Evolutionary conservation across 2,329 filamentous ascomycete genomes (phyloP).

Genomic region (Talaromyces sp.): DNA sequence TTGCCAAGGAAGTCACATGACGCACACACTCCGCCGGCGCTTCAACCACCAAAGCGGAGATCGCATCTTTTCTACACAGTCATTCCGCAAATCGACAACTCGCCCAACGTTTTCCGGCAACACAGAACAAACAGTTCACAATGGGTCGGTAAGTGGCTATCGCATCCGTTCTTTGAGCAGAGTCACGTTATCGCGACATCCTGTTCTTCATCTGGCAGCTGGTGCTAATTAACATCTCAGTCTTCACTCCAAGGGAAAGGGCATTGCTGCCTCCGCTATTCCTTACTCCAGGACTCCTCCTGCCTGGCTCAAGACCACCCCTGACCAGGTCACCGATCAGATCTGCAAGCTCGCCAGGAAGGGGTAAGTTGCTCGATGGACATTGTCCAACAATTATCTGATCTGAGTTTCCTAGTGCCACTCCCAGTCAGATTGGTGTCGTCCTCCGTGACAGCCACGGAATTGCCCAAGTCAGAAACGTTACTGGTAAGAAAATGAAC

Average conservation of each 20-base stretch:
- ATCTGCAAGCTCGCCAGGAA: conserved; percentile 36
- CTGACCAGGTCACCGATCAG: conserved; percentile 97
- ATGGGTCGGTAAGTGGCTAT: conserved; percentile 16
- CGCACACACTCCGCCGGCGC: conserved; percentile 8
- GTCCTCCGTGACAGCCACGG: conserved; percentile 97
- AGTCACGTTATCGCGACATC: background rate
- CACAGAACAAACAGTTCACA: conserved; percentile 14
- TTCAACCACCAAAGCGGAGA: conserved; percentile 3
- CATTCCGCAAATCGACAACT: conserved; percentile 13
- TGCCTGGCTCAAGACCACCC: conserved; percentile 97
- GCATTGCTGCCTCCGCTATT: conserved; percentile 91
- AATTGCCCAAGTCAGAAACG: conserved; percentile 94
- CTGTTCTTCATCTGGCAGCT: conserved; percentile 42
- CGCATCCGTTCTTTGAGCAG: background rate
- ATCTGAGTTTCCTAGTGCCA: conserved; percentile 54
- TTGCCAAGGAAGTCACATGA: conserved; percentile 13
- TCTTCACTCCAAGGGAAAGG: conserved; percentile 99
- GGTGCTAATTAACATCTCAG: conserved; percentile 29
- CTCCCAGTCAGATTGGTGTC: conserved; percentile 98
- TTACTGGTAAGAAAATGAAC: conserved; percentile 68
- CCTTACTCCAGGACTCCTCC: conserved; percentile 93
- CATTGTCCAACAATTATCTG: background rate
- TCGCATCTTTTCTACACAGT: conserved; percentile 3
- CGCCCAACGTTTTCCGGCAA: conserved; percentile 12
- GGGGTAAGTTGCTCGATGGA: conserved; percentile 5